Base-by-base conservation (phyloP, 768 basidiomycete genomes). In the Terana coerulea region DNA sequence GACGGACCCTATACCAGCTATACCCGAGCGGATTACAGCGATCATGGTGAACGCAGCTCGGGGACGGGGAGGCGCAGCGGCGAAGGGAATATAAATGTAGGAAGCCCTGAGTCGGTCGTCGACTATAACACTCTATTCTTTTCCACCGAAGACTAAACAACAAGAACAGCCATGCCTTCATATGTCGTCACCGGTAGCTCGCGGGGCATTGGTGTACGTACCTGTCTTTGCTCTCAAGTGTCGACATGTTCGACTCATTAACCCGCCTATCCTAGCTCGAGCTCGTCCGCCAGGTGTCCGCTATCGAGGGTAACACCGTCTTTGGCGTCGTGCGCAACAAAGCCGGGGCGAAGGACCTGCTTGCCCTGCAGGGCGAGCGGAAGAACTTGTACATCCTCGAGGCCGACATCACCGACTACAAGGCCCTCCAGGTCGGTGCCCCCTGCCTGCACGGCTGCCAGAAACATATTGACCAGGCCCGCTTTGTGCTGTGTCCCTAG, bases 401-500 rank as follows among this genome's bases (percentile, higher is more conserved):
- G 48, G 63, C 63, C 8, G 69, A 74, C 50, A 61, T 72, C 25
- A 65, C 61, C 11, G 56, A 68, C 33, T 37, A 25, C 24, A 42
- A 46, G 10, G 56, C 59, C 2, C 46, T 72, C 43, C 55, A 62
- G 52, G 69, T 63, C 42, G 49, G 60, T 53, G 14, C 14, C 22
- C 30, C 22, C 3, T 53, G 11, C 5, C 17, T 24, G n/a, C 36
- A n/a, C n/a, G n/a, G n/a, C n/a, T n/a, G n/a, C n/a, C n/a, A n/a
- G n/a, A n/a, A n/a, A n/a, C 57, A 5, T 15, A 21, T 21, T 8
- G 21, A 24, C 5, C 5, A 35, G 25, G 14, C n/a, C n/a, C 15
- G 9, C 17, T 17, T 4, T 17, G 22, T 51, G 31, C 15, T 8
- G 4, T 28, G 30, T 1, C 19, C 8, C 8, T 17, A 65, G 65